phyloP scores from a whole-genome alignment of 345 rosid species.

The Eucalyptus erythrocorys region DNA sequence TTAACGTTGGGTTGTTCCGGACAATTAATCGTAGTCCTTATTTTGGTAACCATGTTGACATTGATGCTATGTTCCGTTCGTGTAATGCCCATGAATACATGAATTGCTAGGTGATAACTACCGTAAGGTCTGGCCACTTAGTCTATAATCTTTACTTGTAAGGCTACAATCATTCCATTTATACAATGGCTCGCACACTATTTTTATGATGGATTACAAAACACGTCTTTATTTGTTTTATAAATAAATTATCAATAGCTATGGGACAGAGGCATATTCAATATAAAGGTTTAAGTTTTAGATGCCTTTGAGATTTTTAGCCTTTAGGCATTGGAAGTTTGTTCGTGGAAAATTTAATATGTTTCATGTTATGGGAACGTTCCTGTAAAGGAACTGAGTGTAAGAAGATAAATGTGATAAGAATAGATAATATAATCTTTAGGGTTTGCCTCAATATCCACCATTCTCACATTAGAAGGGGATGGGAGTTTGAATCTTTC shows the following conservation, averaged over 20 bases:
- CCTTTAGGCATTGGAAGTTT: too few species aligned
- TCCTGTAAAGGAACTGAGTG: accelerated
- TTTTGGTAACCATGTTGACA: background rate
- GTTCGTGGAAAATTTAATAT: too few species aligned
- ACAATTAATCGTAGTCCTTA: too few species aligned
- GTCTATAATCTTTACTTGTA: background rate
- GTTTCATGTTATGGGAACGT: accelerated
- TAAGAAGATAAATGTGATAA: background rate
- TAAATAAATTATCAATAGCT: too few species aligned
- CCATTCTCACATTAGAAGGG: accelerated
- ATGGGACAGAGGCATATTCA: accelerated
- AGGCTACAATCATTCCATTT: background rate
- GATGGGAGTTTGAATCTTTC: accelerated
- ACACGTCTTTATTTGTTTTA: background rate
- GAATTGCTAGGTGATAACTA: background rate
- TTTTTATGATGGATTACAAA: accelerated
- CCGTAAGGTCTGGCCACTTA: background rate
- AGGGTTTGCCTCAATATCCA: accelerated
- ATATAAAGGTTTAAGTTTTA: too few species aligned
- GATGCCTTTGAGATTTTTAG: background rate
- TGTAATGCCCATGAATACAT: accelerated
- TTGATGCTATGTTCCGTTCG: background rate
- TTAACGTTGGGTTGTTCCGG: too few species aligned
- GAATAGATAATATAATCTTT: accelerated
- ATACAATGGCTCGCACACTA: background rate